Evolutionary conservation across 495 filamentous ascomycete genomes (phyloP), one percentile per base, ranked within the genome.

Genomic region (Penicillium coffeae): DNA sequence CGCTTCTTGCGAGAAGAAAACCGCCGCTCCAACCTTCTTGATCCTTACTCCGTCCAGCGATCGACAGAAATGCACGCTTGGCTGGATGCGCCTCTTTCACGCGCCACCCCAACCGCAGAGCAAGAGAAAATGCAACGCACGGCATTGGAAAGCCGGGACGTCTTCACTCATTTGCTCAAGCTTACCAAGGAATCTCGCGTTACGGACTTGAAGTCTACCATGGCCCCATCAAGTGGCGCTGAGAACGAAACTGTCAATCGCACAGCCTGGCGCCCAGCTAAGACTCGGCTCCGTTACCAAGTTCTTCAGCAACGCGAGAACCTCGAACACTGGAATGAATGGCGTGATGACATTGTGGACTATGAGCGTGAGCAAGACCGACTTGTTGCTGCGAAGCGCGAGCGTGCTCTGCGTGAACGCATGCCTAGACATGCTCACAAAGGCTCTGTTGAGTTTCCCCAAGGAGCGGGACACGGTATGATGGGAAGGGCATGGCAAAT

Each of bases 1-100:
- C 81, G 85, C 38, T 92, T 83, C 68, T 70, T 95, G 18, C 80
- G 88, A 19, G 84, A 89, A 47, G 89, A 93, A 45, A 89, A 83
- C 59, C 71, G 79, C n/a, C 79, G 85, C 21, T 73, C 82, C 2
- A 78, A 82, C 21, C 60, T 83, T 18, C 74, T 76, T 18, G 81
- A 88, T 55, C 77, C 84, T 12, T 73, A 79, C 25, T 72, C 71
- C 13, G 65, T 80, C 39, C 80, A 83, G 52, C 84, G 81, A 30
- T 67, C 68, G 15, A 62, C 63, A 14, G 68, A 73, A 20, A 60
- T 73, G 58, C 62, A 74, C 71, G 75, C 69, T 53, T 78, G 81
- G 71, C 78, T 92, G 5, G 76, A 84, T 15, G 78, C 83, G 46
- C 87, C 88, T 6, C 72, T 90, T 32, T 64, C 62, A 12, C 73